phyloP scores from a whole-genome alignment of 2,329 filamentous ascomycete genomes.

The Nannizzia gypsea region DNA sequence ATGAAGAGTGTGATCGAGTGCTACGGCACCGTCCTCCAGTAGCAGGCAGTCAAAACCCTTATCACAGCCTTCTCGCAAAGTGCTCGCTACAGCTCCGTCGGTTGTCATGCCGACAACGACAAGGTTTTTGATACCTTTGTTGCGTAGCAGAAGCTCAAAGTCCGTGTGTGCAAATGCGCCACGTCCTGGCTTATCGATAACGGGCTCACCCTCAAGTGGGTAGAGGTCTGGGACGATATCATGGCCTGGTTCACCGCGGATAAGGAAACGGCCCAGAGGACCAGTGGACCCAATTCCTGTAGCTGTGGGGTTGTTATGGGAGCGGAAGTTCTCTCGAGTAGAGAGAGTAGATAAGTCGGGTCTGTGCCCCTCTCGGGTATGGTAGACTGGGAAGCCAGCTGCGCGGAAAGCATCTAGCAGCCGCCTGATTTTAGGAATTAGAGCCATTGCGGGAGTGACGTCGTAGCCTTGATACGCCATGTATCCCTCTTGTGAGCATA shows the following conservation, averaged over 20 bases:
- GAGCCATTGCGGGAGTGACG: slow-evolving; percentile 27
- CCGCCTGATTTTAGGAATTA: slow-evolving; percentile 32
- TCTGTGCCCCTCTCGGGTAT: slow-evolving; percentile 39
- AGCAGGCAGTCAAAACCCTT: slow-evolving; percentile 44
- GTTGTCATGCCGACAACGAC: slow-evolving; percentile 45
- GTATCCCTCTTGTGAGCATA: slow-evolving; percentile 35
- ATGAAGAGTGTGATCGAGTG: slow-evolving; percentile 32
- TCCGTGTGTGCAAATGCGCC: slow-evolving; percentile 45
- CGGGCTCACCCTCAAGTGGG: slow-evolving; percentile 37
- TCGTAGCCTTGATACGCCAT: slow-evolving; percentile 37
- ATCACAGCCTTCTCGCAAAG: slow-evolving; percentile 46
- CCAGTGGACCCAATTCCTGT: slow-evolving; percentile 43
- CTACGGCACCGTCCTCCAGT: slow-evolving; percentile 39
- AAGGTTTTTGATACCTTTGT: slow-evolving; percentile 42
- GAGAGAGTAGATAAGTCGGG: slow-evolving; percentile 46
- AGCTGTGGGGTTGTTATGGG: slow-evolving; percentile 39
- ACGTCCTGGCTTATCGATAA: slow-evolving; percentile 46
- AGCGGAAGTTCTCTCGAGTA: slow-evolving; percentile 42
- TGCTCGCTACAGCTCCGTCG: slow-evolving; percentile 45
- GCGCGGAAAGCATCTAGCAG: slow-evolving; percentile 30
- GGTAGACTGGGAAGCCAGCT: slow-evolving; percentile 33
- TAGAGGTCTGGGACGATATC: slow-evolving; percentile 45
- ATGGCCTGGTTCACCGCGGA: slow-evolving; percentile 48
- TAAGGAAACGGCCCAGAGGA: slow-evolving; percentile 46
- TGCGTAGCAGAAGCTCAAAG: slow-evolving; percentile 41